Conservation (phyloP, 164 flowering plant genomes). For the Vitis rupestris region DNA sequence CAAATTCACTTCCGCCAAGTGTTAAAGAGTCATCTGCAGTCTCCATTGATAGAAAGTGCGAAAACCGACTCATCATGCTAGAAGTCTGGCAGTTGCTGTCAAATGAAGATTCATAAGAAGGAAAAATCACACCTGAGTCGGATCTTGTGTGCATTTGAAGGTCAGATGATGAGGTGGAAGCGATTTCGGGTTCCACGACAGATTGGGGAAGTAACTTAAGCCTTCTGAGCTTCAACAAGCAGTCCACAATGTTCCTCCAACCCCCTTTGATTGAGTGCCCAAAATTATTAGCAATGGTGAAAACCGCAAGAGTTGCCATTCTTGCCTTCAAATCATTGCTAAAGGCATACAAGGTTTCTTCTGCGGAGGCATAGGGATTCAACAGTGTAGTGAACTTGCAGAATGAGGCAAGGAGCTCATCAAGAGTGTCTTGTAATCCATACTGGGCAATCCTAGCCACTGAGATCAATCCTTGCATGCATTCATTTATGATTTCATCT, state of each 20-base stretch:
- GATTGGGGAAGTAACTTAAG: conserved; percentile 82
- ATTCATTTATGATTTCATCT: conserved; percentile 70
- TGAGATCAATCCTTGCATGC: conserved; percentile 71
- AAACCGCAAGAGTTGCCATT: conserved; percentile 88
- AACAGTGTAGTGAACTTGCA: conserved; percentile 84
- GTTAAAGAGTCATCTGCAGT: conserved; percentile 58
- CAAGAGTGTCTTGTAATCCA: conserved; percentile 77
- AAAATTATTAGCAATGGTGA: conserved; percentile 73
- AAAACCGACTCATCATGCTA: conserved; percentile 52
- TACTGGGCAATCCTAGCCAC: conserved; percentile 65
- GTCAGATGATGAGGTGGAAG: conserved; percentile 33
- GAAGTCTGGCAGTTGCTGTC: conserved; percentile 24
- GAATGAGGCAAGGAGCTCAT: conserved; percentile 75
- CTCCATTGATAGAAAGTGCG: conserved; percentile 69
- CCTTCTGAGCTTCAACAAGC: conserved; percentile 76
- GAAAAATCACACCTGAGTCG: conserved; percentile 43
- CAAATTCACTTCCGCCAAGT: conserved; percentile 60
- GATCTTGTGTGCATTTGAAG: conserved; percentile 16
- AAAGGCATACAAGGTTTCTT: conserved; percentile 76
- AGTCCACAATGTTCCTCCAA: conserved; percentile 91
- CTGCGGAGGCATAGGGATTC: conserved; percentile 86
- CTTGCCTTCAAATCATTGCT: conserved; percentile 78
- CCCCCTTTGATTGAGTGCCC: conserved; percentile 70
- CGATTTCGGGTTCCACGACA: conserved; percentile 50
- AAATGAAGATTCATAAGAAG: conserved; percentile 25